phyloP scores from a whole-genome alignment of 352 stramenopile species.

The Phytopythium litorale region DNA sequence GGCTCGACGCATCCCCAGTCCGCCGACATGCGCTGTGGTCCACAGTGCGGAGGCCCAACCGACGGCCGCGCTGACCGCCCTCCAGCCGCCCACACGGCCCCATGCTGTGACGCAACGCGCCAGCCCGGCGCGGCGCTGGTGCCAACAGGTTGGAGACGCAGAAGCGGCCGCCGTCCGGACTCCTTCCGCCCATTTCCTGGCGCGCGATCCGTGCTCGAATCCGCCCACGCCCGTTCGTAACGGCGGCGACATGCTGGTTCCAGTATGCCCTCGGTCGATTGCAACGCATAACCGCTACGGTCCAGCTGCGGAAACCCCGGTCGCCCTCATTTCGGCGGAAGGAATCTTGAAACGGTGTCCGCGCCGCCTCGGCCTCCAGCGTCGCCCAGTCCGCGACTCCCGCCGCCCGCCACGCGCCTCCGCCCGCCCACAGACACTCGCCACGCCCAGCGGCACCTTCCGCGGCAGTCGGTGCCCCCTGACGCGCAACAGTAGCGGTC shows the following conservation, averaged over 20 bases:
- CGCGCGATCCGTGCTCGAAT: not conserved
- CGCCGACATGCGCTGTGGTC: no score
- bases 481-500: not conserved
- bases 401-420: no score
- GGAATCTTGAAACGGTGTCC: constrained; percentile 33
- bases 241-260: not conserved
- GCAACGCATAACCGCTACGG: not conserved
- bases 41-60: no score
- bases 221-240: not conserved
- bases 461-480: not conserved
- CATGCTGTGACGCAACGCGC: no score
- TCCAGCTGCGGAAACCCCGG: not conserved
- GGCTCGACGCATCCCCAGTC: no score
- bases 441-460: not conserved
- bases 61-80: no score
- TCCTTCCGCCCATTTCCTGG: not conserved
- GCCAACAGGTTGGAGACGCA: not conserved
- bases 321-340: constrained; percentile 1
- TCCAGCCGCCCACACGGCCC: no score
- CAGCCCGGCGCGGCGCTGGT: no score
- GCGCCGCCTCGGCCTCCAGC: not conserved
- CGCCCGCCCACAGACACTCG: not conserved
- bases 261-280: not conserved
- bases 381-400: not conserved
- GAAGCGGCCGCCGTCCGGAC: not conserved